phyloP scores from a whole-genome alignment of 768 basidiomycete genomes.

The Tricholoma terreum region DNA sequence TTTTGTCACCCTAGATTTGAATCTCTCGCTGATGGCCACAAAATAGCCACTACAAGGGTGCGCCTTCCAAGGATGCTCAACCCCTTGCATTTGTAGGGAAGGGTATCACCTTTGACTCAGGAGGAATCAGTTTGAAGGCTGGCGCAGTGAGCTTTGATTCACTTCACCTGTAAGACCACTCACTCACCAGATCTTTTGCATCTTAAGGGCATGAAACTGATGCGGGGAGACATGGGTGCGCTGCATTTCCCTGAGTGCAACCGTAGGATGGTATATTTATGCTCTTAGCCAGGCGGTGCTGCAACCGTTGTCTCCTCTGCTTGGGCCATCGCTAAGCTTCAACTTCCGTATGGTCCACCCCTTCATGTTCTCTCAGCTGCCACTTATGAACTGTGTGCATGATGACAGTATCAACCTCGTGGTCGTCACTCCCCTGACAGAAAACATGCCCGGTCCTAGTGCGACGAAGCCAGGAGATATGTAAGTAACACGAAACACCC shows the following conservation, averaged over 20 bases:
- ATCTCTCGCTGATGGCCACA: background rate
- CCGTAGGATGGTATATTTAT: background rate
- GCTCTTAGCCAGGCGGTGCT: slow-evolving; percentile 54
- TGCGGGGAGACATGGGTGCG: slow-evolving; percentile 86
- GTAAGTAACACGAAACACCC: slow-evolving; percentile 37
- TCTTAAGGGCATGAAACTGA: slow-evolving; percentile 71
- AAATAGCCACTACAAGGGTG: slow-evolving; percentile 78
- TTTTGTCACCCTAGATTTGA: background rate
- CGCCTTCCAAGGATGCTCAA: slow-evolving; percentile 45
- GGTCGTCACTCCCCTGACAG: slow-evolving; percentile 69
- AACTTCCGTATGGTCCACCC: slow-evolving; percentile 61
- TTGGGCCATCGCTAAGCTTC: slow-evolving; percentile 75
- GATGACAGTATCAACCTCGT: slow-evolving; percentile 67
- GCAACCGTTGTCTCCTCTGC: slow-evolving; percentile 73
- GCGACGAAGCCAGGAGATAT: slow-evolving; percentile 85
- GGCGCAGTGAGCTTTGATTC: slow-evolving; percentile 42
- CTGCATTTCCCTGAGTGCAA: background rate
- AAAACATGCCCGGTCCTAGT: slow-evolving; percentile 79
- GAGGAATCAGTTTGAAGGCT: slow-evolving; percentile 87
- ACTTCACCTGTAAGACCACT: background rate
- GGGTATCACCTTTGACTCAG: slow-evolving; percentile 87
- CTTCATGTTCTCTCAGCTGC: background rate
- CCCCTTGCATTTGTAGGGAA: slow-evolving; percentile 83
- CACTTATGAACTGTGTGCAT: background rate
- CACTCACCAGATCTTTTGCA: background rate